Base-by-base conservation (phyloP, 441 rosid species). In the Arabidopsis hybrid region DNA sequence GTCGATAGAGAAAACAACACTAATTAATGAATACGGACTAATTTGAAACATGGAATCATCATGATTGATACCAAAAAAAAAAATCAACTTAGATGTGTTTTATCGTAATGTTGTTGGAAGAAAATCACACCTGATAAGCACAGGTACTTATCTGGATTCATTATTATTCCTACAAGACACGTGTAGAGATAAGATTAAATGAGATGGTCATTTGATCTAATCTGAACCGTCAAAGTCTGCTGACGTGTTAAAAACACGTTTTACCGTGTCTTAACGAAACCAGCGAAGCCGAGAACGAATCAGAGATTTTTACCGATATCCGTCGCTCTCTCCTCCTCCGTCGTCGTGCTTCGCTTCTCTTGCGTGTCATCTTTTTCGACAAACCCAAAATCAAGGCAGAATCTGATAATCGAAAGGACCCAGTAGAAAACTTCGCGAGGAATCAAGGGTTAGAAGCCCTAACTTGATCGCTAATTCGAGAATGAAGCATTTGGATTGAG, bases 331-430 rank as follows among this genome's bases (percentile, higher is more conserved):
- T 35, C 70, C 60, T 58, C 60, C 60, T 49, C 57, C 73, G 42
- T 47, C 71, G 14, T 39, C 40, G 39, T 14, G 53, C 56, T 47
- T 58, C n/a, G 78, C 69, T 75, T 74, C 73, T 58, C 40, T 8
- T 40, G 18, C 61, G 34, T 42, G 3, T 42, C 21, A 16, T 66
- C 57, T 3, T 56, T 49, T 57, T 7, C 66, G 57, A 67, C 42
- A 50, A 74, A 67, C 63, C 57, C 63, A 17, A 18, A 50, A 43
- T 60, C 34, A 67, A 43, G 73, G 4, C 13, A 67, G 67, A 59
- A 59, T 59, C 61, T 38, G 9, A 60, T 38, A 67, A 59, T 40
- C 49, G 3, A 52, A 34, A 46, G 13, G 40, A 7, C 11, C 29
- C 42, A 29, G 0, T 21, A 21, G 26, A 21, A 21, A 21, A 21